phyloP scores from a whole-genome alignment of 1,284 basidiomycete genomes.

The Gymnopus androsaceus region DNA sequence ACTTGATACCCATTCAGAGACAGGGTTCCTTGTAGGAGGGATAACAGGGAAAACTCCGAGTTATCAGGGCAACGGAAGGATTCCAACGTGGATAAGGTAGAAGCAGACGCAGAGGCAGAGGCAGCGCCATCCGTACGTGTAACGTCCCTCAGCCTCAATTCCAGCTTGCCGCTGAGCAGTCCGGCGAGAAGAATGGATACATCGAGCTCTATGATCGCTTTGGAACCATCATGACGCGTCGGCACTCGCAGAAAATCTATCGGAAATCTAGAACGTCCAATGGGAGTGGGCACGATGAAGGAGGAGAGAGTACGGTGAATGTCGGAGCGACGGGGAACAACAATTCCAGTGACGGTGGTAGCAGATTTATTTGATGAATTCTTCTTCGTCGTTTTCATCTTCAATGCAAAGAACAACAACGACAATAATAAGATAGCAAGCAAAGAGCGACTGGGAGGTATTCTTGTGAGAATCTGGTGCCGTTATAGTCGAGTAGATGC shows the following conservation, averaged over 20 bases:
- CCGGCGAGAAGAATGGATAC: not conserved
- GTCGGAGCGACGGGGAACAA: not conserved
- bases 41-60: not conserved
- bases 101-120: not conserved
- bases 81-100: not conserved
- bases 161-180: not conserved
- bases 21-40: not conserved
- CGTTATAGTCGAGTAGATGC: too few relatives aligned
- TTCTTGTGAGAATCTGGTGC: too few relatives aligned
- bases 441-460: too few relatives aligned
- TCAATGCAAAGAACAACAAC: too few relatives aligned
- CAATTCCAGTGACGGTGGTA: too few relatives aligned
- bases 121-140: not conserved
- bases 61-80: not conserved
- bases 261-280: constrained; percentile 1
- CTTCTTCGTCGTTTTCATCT: too few relatives aligned
- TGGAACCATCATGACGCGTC: not conserved
- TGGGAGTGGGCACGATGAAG: not conserved
- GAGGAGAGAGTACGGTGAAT: not conserved
- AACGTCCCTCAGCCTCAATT: not conserved
- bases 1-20: not conserved
- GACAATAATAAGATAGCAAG: too few relatives aligned
- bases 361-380: too few relatives aligned
- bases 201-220: not conserved
- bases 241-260: not conserved